phyloP scores from a whole-genome alignment of 768 basidiomycete genomes.

The Dictyophora rubrovolvata region DNA sequence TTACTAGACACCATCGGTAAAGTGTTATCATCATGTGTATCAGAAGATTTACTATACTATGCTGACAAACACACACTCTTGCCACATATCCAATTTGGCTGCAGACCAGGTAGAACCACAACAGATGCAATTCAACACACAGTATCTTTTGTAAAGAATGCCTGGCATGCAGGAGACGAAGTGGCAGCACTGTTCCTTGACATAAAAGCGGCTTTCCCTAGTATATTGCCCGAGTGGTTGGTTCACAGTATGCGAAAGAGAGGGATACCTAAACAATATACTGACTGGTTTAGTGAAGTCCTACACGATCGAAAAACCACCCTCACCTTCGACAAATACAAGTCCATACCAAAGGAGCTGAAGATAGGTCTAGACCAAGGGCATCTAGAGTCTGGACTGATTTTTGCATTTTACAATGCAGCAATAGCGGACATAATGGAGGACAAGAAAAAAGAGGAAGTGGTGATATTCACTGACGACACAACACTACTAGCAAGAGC shows the following conservation, averaged over 20 bases:
- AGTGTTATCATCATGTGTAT: constrained; percentile 16
- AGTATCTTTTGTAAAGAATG: constrained; percentile 24
- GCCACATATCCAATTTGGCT: constrained; percentile 28
- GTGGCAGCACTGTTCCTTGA: constrained; percentile 31
- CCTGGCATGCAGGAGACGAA: constrained; percentile 24
- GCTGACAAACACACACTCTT: constrained; percentile 25
- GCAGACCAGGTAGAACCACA: constrained; percentile 27
- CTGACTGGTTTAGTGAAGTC: not conserved
- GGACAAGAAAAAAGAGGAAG: constrained; percentile 33
- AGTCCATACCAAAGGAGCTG: constrained; percentile 7
- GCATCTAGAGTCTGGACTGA: not conserved
- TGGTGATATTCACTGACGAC: constrained; percentile 55
- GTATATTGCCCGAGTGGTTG: constrained; percentile 13
- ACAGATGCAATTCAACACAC: constrained; percentile 27
- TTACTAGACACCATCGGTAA: constrained; percentile 26
- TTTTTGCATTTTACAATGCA: not conserved
- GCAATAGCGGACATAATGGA: constrained; percentile 4
- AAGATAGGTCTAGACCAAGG: constrained; percentile 16
- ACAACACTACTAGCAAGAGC: constrained; percentile 54
- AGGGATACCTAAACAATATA: not conserved
- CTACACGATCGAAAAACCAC: not conserved
- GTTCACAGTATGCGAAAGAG: constrained; percentile 14
- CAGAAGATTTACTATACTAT: constrained; percentile 17
- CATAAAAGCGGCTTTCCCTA: constrained; percentile 35
- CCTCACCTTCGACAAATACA: not conserved